Evolutionary conservation across 768 basidiomycete species (phyloP), one percentile per base, ranked within the genome.

Genomic region (Boletus sensibilis): DNA sequence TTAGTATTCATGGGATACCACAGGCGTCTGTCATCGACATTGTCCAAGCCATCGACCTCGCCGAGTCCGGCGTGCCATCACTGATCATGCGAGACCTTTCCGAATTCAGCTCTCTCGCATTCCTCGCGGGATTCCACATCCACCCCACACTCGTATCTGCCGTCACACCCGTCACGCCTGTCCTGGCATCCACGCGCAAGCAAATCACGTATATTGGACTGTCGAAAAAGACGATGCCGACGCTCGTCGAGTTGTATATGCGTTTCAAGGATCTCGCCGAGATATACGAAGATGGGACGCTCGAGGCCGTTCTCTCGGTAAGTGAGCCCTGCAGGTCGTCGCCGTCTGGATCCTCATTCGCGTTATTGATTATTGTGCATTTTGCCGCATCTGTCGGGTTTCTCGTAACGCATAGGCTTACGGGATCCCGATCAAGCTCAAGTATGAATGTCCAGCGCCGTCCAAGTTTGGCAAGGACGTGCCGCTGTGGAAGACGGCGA

Each of bases 401-500:
- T 23, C 7, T 31, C 33, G n/a, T 21, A 14, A 21, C 20, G 31
- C 18, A 5, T 23, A 93, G 90, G 88, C 94, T 0, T 94, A 91
- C 64, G 84, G 90, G 5, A 87, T 96, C 34, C 94, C 96, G 2
- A 85, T 98, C 68, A 94, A 94, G 66, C 76, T 98, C 60, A 95
- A 95, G 72, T 96, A 98, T 60, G 93, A 96, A 35, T 97, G 95
- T 69, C 95, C 96, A 0, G 75, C 90, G 0, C 82, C 96, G 0
- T 93, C 89, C 39, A 94, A 88, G 67, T 92, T 85, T 66, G 93
- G 92, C 3, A 87, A 91, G 52, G 96, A 95, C 64, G 74, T 72
- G 21, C 94, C 95, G 0, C 74, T 99, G 3, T 98, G 96, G 96
- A 95, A 94, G 74, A 94, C 93, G 0, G 95, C 94, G n/a, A 93